Evolutionary conservation across 2,329 filamentous ascomycete species (phyloP).

Genomic region (Parascedosporium putredinis): DNA sequence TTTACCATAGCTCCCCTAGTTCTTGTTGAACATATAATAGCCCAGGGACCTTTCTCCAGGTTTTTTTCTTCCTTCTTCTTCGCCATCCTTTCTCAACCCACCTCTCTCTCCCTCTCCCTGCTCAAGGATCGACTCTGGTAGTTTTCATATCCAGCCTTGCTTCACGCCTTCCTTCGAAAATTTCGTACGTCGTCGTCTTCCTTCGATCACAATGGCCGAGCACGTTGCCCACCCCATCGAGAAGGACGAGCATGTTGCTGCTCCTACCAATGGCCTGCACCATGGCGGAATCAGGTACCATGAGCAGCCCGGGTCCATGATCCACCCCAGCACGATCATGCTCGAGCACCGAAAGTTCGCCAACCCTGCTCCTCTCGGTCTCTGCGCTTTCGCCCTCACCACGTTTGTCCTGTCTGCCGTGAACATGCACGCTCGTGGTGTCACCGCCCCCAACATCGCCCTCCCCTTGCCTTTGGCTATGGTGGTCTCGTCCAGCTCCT

Average conservation of each 20-base stretch:
- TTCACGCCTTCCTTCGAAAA: background rate
- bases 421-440: conserved; percentile 55
- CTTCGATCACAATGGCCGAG: conserved; percentile 1
- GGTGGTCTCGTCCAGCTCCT: conserved; percentile 70
- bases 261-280: background rate
- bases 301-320: conserved; percentile 10
- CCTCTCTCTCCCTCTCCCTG: conserved; percentile 2
- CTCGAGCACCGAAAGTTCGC: conserved; percentile 61
- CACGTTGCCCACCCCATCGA: conserved; percentile 1
- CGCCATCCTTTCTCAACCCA: background rate
- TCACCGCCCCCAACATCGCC: conserved; percentile 54
- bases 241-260: background rate
- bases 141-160: conserved; percentile 9
- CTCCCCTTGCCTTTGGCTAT: conserved; percentile 60
- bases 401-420: conserved; percentile 69
- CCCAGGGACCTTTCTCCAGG: conserved; percentile 1
- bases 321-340: conserved; percentile 60
- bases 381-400: conserved; percentile 70
- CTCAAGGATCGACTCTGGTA: conserved; percentile 6
- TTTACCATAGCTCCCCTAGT: background rate
- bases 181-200: background rate
- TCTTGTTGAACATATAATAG: background rate
- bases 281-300: conserved; percentile 1
- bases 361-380: conserved; percentile 69
- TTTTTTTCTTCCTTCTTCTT: background rate